Base-by-base conservation (phyloP, 2,329 filamentous ascomycete species). In the Bipolaris zeicola region DNA sequence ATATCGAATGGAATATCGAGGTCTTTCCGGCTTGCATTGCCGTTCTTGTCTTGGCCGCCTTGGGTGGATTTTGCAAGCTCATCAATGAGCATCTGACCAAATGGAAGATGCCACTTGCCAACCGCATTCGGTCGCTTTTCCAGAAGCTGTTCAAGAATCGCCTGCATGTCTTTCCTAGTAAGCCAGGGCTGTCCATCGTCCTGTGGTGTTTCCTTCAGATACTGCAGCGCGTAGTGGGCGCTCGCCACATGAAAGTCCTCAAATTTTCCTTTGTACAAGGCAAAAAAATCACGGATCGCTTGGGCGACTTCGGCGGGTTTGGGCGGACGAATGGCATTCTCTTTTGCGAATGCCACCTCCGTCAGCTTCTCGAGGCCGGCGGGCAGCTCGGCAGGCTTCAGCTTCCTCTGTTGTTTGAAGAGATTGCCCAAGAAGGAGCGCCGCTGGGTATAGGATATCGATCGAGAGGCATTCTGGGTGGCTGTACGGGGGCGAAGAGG, bases 341-440 rank as follows among this genome's bases (percentile, higher is more conserved):
- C 81, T 63, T 88, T 78, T 58, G 86, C 84, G 63, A 85, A 85
- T 50, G 84, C 80, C 73, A 91, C 84, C 56, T 90, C 84, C 66
- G 90, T 83, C 78, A 96, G 85, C 14, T 83, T 84, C 62, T 87
- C 85, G 68, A 92, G 85, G 50, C 92, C 92, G 0, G 86, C 89
- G 67, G 87, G 89, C 58, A 87, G 79, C 65, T 87, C 82, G 48
- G 87, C 81, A 20, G 85, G 81, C 72, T 86, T 88, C 41, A 87
- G 76, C 56, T 73, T 73, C 52, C 85, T 81, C 16, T 86, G 82
- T 8, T 85, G 78, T 65, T 87, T 86, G 63, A 90, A 85, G 60
- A 90, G 84, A 44, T 92, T 82, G 66, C 49, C 49, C 4, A 92
- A 82, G 55, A 93, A 86, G 3, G 83, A 82, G 60, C 87, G 80